Conservation (phyloP, 192 early-diverging fungal genomes). For the Diversispora eburnea region DNA sequence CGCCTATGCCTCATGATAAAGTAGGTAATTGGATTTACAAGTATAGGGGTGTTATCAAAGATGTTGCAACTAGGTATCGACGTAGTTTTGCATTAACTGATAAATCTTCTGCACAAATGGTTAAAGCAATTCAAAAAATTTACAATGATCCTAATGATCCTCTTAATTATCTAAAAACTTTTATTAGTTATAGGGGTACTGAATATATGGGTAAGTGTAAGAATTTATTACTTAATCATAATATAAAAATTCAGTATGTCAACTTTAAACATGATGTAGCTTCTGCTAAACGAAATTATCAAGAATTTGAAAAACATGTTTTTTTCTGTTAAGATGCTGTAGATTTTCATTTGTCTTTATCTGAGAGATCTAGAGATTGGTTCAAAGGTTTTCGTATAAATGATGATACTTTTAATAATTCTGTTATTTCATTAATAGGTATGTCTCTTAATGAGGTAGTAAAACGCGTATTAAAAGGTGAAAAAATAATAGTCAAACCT, state of each 20-base stretch:
- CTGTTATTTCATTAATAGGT: neutral
- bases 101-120: neutral
- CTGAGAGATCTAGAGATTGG: conserved; percentile 11
- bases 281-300: neutral
- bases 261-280: conserved; percentile 11
- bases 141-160: neutral
- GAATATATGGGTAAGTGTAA: neutral
- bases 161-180: conserved; percentile 13
- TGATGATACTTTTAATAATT: conserved; percentile 4
- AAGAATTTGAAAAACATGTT: conserved; percentile 23
- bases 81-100: neutral
- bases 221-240: neutral
- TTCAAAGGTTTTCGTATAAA: neutral
- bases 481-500: conserved; percentile 8
- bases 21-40: neutral
- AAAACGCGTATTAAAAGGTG: conserved; percentile 6
- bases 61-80: neutral
- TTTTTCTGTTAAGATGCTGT: neutral
- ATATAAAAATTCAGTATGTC: conserved; percentile 14
- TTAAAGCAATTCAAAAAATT: conserved; percentile 16
- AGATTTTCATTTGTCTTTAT: conserved; percentile 14
- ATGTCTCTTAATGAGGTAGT: conserved; percentile 16
- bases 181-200: neutral
- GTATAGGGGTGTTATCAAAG: neutral
- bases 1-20: neutral